These are phyloP conservation scores for Pichia sp. DNA, from an alignment of 1,139 yeast species.

Conservation along the genomic window DNA sequence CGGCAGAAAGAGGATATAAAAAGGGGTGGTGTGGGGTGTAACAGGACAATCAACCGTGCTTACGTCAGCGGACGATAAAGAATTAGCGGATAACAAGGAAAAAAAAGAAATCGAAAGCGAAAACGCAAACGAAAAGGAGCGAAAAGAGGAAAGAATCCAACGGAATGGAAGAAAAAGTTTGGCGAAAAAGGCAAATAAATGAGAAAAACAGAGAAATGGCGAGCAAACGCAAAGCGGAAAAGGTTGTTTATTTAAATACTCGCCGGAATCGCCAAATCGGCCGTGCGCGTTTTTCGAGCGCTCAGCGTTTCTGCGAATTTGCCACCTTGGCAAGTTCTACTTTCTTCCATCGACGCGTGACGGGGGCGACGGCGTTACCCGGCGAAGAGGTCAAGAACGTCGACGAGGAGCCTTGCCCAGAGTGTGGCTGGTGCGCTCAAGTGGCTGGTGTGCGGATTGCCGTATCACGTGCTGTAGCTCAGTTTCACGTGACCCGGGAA, in stretches of 20 bases:
- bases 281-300: neutral
- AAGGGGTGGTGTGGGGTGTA: neutral
- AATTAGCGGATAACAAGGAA: neutral
- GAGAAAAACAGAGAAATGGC: neutral
- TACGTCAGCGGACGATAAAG: neutral
- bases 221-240: neutral
- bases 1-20: neutral
- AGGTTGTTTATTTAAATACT: conserved; percentile 5
- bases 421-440: neutral
- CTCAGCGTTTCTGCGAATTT: neutral
- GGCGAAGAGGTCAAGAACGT: neutral
- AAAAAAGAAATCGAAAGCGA: neutral
- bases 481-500: neutral
- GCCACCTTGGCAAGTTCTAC: neutral
- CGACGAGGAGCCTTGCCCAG: neutral
- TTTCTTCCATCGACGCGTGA: neutral
- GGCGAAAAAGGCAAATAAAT: neutral
- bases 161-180: neutral
- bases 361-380: neutral
- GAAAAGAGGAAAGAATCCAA: neutral
- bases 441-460: neutral
- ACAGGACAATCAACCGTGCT: neutral
- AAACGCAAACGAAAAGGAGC: neutral
- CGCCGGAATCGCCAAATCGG: neutral
- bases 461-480: neutral